Evolutionary conservation across 2,329 filamentous ascomycete genomes (phyloP), one percentile per base, ranked within the genome.

Genomic region (Calonectria naviculata): DNA sequence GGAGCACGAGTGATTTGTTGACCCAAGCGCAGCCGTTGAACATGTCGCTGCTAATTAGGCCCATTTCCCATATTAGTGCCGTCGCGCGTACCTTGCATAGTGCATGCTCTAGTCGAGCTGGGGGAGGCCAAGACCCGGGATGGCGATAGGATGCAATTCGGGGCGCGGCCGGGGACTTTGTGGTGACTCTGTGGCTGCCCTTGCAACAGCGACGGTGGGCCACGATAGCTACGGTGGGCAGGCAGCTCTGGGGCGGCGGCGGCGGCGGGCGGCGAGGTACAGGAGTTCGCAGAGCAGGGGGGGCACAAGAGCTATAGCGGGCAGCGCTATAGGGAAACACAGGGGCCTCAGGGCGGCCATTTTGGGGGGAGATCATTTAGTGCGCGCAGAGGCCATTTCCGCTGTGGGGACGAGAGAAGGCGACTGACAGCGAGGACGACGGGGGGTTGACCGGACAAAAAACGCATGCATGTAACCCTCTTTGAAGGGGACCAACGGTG

Each of bases 181-280:
- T 34, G 52, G 29, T 56, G 29, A 38, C 12, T 56, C 52, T 42
- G 56, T 28, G 65, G 58, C 56, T 49, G 46, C 56, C 61, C 47
- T 47, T 68, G 60, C 60, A 54, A 64, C 66, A 26, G 47, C 63
- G 58, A 68, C 60, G 47, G 67, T 52, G 36, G 56, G 42, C 31
- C 31, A 12, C 26, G 26, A 31, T 28, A 29, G n/a, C 17, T n/a
- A 15, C 13, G 31, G 12, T 1, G 26, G 38, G 36, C 26, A 38
- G 36, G 29, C 29, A 38, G 31, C 52, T 15, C 15, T 5, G 29
- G 29, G n/a, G 42, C 34, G 21, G 42, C 41, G 41, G 41, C 41
- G 15, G 41, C 15, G 41, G n/a, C 17, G 56, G 56, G 21, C 17
- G 36, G 36, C 44, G 44, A 46, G 44, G 42, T 36, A 64, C 46